Base-by-base conservation (phyloP, 2,329 filamentous ascomycete genomes). In the Aspergillus amoenus region DNA sequence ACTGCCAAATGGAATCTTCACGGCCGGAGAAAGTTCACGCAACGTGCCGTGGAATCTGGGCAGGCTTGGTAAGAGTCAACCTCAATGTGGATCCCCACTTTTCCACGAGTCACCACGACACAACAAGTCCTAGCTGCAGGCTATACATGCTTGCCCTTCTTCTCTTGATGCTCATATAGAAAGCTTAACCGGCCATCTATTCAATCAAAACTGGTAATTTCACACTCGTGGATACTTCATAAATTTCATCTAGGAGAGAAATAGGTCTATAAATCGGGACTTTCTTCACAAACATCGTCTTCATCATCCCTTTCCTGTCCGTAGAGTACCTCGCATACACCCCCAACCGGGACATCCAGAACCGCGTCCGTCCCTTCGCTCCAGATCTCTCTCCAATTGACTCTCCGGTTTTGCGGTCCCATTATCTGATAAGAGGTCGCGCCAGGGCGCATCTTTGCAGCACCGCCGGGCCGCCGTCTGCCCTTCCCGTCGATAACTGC, bases 251-350 rank as follows among this genome's bases (percentile, higher is more conserved):
- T 11, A 15, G 12, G 11, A 22, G 13, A 45, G 8, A 13, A n/a
- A 9, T 22, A 12, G 7, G 27, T 34, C 49, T 47, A 53, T 27
- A 41, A 41, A 47, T 13, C 43, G 21, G 37, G 43, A 30, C 27
- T 34, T 30, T 61, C 56, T 17, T 65, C 64, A 42, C 52, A 60
- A 30, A 62, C 48, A 41, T 68, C 65, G 32, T 69, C 65, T 24
- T 69, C 65, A 17, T 70, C 68, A 32, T 79, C 76, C 52, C 79
- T 75, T 13, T 78, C 76, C 53, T 84, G 83, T 0, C 91, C 93
- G 74, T 97, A 99, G 21, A 99, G 72, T 34, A 99, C 87, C 78
- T 99, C 93, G 70, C 93, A 97, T 2, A 97, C 93, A 0, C 93
- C 94, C 9, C 92, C 93, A 63, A 97, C 84, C 7, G 94, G 94